Evolutionary conservation across 768 basidiomycete species (phyloP).

Genomic region (Lactarius hengduanensis): DNA sequence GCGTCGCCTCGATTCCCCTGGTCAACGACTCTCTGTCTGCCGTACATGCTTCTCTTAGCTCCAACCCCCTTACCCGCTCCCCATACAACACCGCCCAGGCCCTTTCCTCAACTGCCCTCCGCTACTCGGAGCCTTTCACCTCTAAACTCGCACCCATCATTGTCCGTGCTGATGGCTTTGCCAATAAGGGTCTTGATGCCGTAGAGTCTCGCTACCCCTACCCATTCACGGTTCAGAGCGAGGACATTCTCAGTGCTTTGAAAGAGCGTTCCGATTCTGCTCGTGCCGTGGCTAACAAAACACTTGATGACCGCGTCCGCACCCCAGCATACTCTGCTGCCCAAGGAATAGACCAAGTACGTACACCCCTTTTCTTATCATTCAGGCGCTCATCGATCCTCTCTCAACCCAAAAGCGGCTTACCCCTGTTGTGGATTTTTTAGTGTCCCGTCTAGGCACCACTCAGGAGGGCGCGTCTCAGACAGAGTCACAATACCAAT

Average conservation of each 20-base stretch:
- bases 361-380: constrained; percentile 26
- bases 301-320: constrained; percentile 63
- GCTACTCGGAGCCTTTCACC: constrained; percentile 63
- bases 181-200: constrained; percentile 72
- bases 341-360: constrained; percentile 70
- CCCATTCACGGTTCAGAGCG: constrained; percentile 71
- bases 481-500: constrained; percentile 66
- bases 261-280: constrained; percentile 57
- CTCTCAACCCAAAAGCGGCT: constrained; percentile 47
- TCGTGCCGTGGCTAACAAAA: constrained; percentile 56
- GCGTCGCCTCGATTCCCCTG: constrained; percentile 72
- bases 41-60: constrained; percentile 57
- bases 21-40: constrained; percentile 62
- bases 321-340: constrained; percentile 61
- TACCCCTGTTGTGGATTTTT: constrained; percentile 71
- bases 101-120: constrained; percentile 43
- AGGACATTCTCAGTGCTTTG: constrained; percentile 63
- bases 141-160: constrained; percentile 64
- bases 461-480: constrained; percentile 48
- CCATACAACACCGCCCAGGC: constrained; percentile 66
- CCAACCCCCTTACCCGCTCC: constrained; percentile 58
- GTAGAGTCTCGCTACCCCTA: constrained; percentile 74
- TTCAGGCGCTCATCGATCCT: constrained; percentile 14
- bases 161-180: constrained; percentile 58
- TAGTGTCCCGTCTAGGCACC: constrained; percentile 48